Base-by-base conservation (phyloP, 2,329 filamentous ascomycete genomes). In the Fusarium concolor region DNA sequence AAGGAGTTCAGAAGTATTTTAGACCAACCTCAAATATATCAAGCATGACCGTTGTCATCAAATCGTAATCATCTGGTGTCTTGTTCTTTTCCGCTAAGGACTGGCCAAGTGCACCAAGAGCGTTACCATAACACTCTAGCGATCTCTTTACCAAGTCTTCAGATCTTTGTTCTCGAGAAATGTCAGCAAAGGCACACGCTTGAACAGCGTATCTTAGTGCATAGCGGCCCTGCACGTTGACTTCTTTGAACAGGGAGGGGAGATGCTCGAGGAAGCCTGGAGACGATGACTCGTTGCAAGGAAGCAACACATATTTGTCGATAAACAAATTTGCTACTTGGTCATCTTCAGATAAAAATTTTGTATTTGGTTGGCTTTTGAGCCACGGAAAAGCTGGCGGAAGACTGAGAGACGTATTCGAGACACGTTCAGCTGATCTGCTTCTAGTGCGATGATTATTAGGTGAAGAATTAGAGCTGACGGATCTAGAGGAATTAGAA, bases 221-320 rank as follows among this genome's bases (percentile, higher is more conserved):
- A 38, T 68, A 74, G 24, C 79, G 73, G 11, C 79, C 79, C 18
- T 77, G 61, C 3, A 79, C 56, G 14, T 81, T 79, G 24, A 78
- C 77, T 18, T 80, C 78, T 46, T 77, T 74, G 65, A 81, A 81
- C 29, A 81, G 29, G 38, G 63, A 73, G 8, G 78, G 78, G 6
- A 79, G 66, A 65, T 81, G 78, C 58, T 81, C 79, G 2, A 81
- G 72, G 46, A 82, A 82, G 4, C 79, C 79, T 4, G 78, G 74
- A 6, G 75, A 74, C 2, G 79, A 80, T 22, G 66, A 75, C 41
- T 79, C 70, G 17, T 71, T 77, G 54, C 77, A 78, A 4, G 79
- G 79, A 29, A 79, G 76, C 6, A 81, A 57, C 18, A 81, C 78
- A 54, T 78, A 81, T 44, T 77, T 79, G n/a, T 77, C 77, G 43